A percentile compares a stretch with the other conserved stretches of the same genome.
Conservation (phyloP, 1,284 basidiomycete genomes). For the Melanopsichium pennsylvanicum region DNA sequence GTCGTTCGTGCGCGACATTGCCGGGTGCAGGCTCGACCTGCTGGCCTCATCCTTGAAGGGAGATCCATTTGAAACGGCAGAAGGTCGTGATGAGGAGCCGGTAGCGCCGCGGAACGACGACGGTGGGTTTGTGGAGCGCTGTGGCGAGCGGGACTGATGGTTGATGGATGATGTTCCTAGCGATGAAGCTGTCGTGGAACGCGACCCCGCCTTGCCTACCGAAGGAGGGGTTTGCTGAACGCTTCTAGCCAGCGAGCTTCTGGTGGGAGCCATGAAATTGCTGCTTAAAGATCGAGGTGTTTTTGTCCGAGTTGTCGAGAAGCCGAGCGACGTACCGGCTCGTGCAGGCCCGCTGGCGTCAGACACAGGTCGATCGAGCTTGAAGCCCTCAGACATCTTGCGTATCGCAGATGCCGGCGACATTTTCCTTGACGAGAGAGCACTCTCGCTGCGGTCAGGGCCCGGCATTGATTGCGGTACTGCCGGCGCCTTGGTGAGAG, state of each 20-base stretch:
- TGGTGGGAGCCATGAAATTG: constrained; percentile 26
- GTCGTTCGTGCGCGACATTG: not conserved
- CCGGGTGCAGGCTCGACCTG: not conserved
- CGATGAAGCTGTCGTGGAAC: constrained; percentile 11
- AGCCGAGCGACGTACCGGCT: constrained; percentile 28
- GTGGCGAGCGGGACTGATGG: constrained; percentile 13
- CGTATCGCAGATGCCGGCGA: constrained; percentile 16
- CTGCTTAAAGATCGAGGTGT: constrained; percentile 13
- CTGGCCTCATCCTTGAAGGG: not conserved
- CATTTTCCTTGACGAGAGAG: not conserved
- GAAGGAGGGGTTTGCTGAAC: constrained; percentile 17
- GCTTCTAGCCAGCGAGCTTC: constrained; percentile 30
- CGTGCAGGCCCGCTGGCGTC: not conserved
- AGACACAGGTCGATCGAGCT: constrained; percentile 4
- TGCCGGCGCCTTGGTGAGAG: constrained; percentile 3
- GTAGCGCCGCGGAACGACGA: constrained; percentile 22
- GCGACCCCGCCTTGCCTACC: not conserved
- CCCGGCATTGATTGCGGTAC: not conserved
- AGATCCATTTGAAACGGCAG: constrained; percentile 4
- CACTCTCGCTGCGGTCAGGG: not conserved
- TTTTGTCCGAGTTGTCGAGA: constrained; percentile 4
- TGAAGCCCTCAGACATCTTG: constrained; percentile 20
- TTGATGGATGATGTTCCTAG: constrained; percentile 1
- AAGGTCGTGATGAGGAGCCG: not conserved
- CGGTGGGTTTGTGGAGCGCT: constrained; percentile 23